These are phyloP conservation scores for Colletotrichum sublineola DNA, from an alignment of 2,329 filamentous ascomycete genomes.

Conservation along the genomic window DNA sequence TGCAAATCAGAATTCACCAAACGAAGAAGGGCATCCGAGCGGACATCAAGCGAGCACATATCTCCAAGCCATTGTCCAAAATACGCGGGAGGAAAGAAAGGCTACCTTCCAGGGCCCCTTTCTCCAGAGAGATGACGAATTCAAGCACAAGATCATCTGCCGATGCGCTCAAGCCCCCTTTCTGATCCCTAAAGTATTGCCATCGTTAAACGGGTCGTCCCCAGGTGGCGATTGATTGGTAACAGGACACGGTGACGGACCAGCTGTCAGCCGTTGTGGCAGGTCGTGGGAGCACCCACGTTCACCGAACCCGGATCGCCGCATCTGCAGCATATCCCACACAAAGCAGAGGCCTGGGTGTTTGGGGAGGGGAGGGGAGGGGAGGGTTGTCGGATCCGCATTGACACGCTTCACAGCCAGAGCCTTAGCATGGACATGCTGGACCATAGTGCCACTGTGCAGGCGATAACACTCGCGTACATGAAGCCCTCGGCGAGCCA, in stretches of 20 bases:
- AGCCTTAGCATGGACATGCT: background rate
- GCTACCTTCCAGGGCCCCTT: constrained; percentile 10
- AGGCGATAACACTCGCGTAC: constrained; percentile 4
- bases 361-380: constrained; percentile 25
- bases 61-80: constrained; percentile 13
- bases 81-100: constrained; percentile 18
- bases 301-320: constrained; percentile 25
- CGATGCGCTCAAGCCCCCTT: constrained; percentile 31
- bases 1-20: constrained; percentile 7
- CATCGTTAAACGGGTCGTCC: constrained; percentile 27
- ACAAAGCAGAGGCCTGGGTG: constrained; percentile 18
- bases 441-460: constrained; percentile 5
- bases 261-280: constrained; percentile 8
- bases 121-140: constrained; percentile 27
- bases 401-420: constrained; percentile 3
- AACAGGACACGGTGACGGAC: background rate
- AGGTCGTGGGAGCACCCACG: constrained; percentile 11
- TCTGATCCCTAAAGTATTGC: constrained; percentile 1
- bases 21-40: constrained; percentile 4
- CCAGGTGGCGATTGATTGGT: background rate
- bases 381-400: constrained; percentile 17
- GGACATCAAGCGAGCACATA: background rate
- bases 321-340: constrained; percentile 33
- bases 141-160: constrained; percentile 35
- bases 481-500: background rate